Percentiles rank a stretch among this genome's conserved stretches.
Evolutionary conservation across 257 asterid genomes (phyloP).

Genomic region (Solanum arcanum): DNA sequence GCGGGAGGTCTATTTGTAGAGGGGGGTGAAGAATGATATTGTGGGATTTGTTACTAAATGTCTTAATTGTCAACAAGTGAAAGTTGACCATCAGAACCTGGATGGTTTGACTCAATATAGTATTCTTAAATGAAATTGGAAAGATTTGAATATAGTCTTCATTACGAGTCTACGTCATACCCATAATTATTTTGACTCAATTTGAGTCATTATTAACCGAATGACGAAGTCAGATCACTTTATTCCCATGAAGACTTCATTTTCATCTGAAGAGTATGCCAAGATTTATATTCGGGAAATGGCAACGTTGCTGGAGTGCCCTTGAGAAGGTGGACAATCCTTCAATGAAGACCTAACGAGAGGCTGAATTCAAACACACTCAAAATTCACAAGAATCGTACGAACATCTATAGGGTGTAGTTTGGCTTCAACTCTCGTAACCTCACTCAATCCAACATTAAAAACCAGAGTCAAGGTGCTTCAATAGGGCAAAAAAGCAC

Average conservation of each 20-base stretch:
- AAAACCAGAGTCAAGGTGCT: too few relatives aligned
- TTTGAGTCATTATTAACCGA: background rate
- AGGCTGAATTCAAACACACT: too few relatives aligned
- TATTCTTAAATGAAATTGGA: background rate
- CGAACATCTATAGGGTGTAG: too few relatives aligned
- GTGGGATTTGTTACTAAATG: background rate
- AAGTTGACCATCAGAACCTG: background rate
- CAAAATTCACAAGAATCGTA: too few relatives aligned
- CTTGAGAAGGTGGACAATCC: too few relatives aligned
- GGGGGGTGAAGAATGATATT: background rate
- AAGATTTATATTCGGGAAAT: too few relatives aligned
- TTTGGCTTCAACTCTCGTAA: too few relatives aligned
- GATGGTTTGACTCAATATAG: background rate
- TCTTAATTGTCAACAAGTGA: background rate
- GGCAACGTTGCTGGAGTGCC: background rate
- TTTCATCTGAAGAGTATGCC: background rate
- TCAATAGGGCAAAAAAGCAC: too few relatives aligned
- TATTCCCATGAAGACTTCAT: background rate
- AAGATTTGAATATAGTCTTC: background rate
- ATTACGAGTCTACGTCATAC: background rate
- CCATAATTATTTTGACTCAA: background rate
- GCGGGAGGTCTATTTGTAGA: background rate
- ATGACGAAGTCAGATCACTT: background rate
- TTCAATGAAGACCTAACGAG: too few relatives aligned
- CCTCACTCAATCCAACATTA: too few relatives aligned